Base-by-base conservation (phyloP, 441 rosid species). In the Pelargonium citronellum region DNA sequence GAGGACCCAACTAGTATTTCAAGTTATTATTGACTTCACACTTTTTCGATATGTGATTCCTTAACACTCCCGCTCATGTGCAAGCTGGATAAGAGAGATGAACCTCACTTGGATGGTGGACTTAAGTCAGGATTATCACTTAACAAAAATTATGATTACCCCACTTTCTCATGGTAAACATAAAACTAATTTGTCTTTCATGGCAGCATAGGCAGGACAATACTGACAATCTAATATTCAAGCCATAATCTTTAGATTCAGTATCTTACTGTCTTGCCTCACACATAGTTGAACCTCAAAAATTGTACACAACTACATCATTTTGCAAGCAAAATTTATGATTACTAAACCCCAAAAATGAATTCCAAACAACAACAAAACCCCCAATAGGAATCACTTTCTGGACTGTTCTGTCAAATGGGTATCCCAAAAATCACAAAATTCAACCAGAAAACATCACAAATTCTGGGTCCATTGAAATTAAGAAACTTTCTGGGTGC, bases 241-340 rank as follows among this genome's bases (percentile, higher is more conserved):
- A 51, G 58, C 58, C 58, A 51, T 13, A 13, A 13, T n/a, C 58
- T 51, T n/a, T 51, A 17, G 58, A 51, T 51, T 51, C 58, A 51
- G 16, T 51, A 30, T 30, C 37, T 30, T 30, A 30, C 5, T 30
- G 37, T 30, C 37, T 30, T 30, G 37, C 5, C 37, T 30, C 37
- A 30, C 37, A 30, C 37, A 30, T 30, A 30, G 5, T 30, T 30
- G 37, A 30, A 30, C 37, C 16, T 15, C 19, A 51, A 51, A 16
- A 51, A 13, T 51, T 5, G 58, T 15, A 51, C 58, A 51, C 58
- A 10, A n/a, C 17, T 13, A 51, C 13, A 51, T 3, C 30, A 27
- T 2, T 27, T 27, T 30, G 37, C 37, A 30, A 30, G 37, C 5
- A 30, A 30, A 30, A 30, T 30, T 30, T 30, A 30, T 30, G 37